These are phyloP conservation scores for Vigna nakashimae DNA, from an alignment of 306 rosid species.

Conservation along the genomic window DNA sequence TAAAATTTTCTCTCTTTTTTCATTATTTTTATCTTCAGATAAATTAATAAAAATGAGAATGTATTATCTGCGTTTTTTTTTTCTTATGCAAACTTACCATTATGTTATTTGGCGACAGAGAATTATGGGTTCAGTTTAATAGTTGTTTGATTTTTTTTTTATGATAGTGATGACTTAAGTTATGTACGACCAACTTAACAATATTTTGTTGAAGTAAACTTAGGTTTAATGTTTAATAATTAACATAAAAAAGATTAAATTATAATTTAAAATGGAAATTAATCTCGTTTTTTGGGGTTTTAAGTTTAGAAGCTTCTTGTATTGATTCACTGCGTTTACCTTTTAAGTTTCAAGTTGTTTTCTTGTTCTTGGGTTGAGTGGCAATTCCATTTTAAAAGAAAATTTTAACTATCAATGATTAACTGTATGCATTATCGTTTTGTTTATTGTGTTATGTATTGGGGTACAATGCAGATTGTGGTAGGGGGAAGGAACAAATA, in stretches of 20 bases:
- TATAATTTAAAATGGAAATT: background rate
- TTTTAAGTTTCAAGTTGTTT: slow-evolving; percentile 5
- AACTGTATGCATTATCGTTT: slow-evolving; percentile 5
- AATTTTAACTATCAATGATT: background rate
- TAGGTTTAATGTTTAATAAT: background rate
- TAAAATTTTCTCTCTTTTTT: too few relatives aligned
- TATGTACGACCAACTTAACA: background rate
- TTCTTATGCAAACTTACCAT: background rate
- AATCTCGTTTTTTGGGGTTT: background rate
- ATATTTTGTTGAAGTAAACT: background rate
- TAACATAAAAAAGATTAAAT: background rate
- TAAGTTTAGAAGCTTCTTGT: slow-evolving; percentile 5
- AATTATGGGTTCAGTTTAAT: background rate
- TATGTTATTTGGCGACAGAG: background rate
- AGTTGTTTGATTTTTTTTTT: background rate
- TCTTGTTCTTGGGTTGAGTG: slow-evolving; percentile 1
- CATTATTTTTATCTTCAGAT: too few relatives aligned
- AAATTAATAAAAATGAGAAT: too few relatives aligned
- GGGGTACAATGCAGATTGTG: slow-evolving; percentile 71
- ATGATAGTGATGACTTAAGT: background rate
- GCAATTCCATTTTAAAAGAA: background rate
- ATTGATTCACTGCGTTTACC: slow-evolving; percentile 19
- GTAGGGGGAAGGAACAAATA: slow-evolving; percentile 98
- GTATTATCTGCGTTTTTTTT: too few relatives aligned
- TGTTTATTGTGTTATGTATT: slow-evolving; percentile 33